Evolutionary conservation across 257 asterid genomes (phyloP).

Genomic region (Salvia miltiorrhiza): DNA sequence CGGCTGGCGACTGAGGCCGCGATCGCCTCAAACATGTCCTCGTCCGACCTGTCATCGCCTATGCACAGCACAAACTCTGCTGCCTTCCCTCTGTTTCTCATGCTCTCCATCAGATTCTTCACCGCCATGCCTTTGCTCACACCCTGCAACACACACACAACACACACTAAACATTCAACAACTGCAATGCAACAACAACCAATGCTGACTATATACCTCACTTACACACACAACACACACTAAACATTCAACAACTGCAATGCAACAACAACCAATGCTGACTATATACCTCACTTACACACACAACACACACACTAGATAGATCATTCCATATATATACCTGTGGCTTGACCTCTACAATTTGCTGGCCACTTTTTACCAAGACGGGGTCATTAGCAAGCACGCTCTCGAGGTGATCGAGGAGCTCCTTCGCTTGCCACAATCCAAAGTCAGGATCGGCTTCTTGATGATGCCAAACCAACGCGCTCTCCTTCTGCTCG

Average conservation of each 20-base stretch:
- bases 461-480: constrained; percentile 92
- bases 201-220: too few species aligned
- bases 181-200: neutral
- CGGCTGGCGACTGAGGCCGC: constrained; percentile 34
- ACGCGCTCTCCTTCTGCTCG: constrained; percentile 82
- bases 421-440: constrained; percentile 90
- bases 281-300: too few species aligned
- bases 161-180: neutral
- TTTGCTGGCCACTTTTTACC: constrained; percentile 80
- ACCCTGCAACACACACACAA: constrained; percentile 43
- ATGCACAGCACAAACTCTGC: constrained; percentile 79
- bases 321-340: constrained; percentile 27
- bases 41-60: constrained; percentile 92
- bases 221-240: neutral
- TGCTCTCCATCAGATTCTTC: constrained; percentile 48
- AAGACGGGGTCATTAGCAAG: constrained; percentile 86
- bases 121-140: constrained; percentile 89
- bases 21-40: constrained; percentile 91
- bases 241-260: neutral
- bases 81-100: constrained; percentile 41
- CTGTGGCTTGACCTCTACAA: constrained; percentile 94
- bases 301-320: too few species aligned
- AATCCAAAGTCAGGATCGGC: constrained; percentile 87
- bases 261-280: neutral
- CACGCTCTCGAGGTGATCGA: constrained; percentile 83